Evolutionary conservation across 108 stramenopile species (phyloP).

Genomic region (Pseudonitzschia pungens): DNA sequence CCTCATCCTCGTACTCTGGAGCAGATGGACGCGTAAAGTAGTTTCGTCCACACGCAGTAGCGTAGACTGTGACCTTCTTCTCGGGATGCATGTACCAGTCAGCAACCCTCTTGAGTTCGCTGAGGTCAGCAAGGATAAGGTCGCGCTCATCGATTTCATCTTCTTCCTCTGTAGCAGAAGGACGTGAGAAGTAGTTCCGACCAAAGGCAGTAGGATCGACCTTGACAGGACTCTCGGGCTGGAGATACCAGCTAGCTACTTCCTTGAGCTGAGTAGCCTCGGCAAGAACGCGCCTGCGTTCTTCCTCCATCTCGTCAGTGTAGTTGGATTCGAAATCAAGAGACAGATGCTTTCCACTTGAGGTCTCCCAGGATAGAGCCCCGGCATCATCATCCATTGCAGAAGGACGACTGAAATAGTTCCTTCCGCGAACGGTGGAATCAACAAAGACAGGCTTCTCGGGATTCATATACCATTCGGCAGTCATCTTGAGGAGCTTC

Average conservation of each 20-base stretch:
- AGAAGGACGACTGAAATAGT: conserved; percentile 55
- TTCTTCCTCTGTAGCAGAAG: conserved; percentile 54
- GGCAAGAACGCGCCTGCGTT: conserved; percentile 53
- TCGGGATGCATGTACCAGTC: conserved; percentile 64
- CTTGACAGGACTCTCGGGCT: conserved; percentile 58
- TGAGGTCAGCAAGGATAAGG: conserved; percentile 43
- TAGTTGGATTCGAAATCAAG: conserved; percentile 2
- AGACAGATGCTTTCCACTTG: not conserved
- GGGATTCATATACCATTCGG: conserved; percentile 42
- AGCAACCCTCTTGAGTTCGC: conserved; percentile 56
- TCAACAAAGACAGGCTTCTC: conserved; percentile 35
- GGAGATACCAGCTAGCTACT: conserved; percentile 54
- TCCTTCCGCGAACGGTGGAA: conserved; percentile 42
- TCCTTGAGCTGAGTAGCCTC: conserved; percentile 56
- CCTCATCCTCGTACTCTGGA: conserved; percentile 45
- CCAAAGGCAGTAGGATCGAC: conserved; percentile 41
- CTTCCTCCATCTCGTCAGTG: conserved; percentile 47
- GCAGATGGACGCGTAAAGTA: conserved; percentile 71
- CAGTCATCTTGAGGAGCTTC: conserved; percentile 32
- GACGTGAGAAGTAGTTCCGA: conserved; percentile 70
- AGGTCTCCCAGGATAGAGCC: not conserved
- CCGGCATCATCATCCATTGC: conserved; percentile 17
- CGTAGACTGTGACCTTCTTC: conserved; percentile 29
- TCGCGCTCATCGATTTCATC: conserved; percentile 47
- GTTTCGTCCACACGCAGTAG: conserved; percentile 53